These are phyloP conservation scores for Euphorbia schlechtendalii DNA, from an alignment of 441 rosid genomes.

Conservation along the genomic window DNA sequence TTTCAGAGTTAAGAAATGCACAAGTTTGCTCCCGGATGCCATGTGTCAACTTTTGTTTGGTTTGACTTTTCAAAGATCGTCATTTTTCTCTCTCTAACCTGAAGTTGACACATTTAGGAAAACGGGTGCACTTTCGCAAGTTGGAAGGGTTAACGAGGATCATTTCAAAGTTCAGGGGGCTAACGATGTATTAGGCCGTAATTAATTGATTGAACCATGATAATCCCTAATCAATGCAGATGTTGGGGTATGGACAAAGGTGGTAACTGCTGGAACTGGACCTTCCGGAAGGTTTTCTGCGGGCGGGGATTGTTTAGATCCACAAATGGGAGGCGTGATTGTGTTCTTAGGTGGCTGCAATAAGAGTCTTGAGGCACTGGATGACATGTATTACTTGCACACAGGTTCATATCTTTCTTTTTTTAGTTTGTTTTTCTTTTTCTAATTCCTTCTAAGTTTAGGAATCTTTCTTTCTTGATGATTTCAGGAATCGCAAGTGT, in stretches of 20 bases:
- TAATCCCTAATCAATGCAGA: conserved; percentile 37
- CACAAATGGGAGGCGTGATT: conserved; percentile 62
- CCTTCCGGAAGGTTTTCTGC: conserved; percentile 91
- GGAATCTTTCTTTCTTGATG: no score
- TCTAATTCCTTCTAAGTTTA: no score
- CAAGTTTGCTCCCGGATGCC: no score
- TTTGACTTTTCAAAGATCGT: no score
- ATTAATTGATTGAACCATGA: conserved; percentile 10
- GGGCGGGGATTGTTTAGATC: conserved; percentile 89
- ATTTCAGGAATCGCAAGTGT: conserved; percentile 49
- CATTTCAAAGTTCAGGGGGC: no score
- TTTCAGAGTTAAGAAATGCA: no score
- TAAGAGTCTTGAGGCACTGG: conserved; percentile 86
- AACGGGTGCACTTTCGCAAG: no score
- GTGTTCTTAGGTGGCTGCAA: conserved; percentile 89
- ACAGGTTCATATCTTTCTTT: conserved; percentile 51
- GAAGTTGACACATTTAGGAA: no score
- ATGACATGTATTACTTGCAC: conserved; percentile 78
- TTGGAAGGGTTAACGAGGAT: no score
- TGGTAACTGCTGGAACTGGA: conserved; percentile 58
- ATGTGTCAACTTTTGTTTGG: no score
- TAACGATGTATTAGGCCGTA: no score
- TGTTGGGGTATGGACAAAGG: conserved; percentile 71
- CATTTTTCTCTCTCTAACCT: no score
- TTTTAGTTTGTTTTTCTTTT: conserved; percentile 1